Conservation (phyloP, 768 basidiomycete species). For the Rhodotorula diobovata region DNA sequence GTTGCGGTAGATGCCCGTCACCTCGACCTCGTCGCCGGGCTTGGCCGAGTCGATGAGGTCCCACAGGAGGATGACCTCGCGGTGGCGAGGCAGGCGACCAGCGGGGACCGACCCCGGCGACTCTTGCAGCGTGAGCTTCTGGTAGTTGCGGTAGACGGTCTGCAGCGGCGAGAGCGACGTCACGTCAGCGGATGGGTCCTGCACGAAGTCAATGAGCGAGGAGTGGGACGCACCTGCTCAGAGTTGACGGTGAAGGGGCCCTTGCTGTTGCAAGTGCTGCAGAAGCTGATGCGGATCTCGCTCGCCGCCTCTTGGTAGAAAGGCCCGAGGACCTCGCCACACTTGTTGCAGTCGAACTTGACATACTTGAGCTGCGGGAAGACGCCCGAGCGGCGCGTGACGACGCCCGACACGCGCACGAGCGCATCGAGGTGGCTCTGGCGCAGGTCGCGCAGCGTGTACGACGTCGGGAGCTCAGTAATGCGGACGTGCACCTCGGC, state of each 20-base stretch:
- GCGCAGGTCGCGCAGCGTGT: slow-evolving; percentile 87
- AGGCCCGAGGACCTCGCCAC: slow-evolving; percentile 86
- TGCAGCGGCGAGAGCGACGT: slow-evolving; percentile 45
- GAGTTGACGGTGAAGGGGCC: slow-evolving; percentile 96
- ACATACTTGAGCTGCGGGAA: slow-evolving; percentile 99
- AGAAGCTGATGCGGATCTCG: slow-evolving; percentile 91
- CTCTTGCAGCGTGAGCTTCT: slow-evolving; percentile 97
- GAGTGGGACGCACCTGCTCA: slow-evolving; percentile 62
- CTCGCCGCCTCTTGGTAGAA: slow-evolving; percentile 96
- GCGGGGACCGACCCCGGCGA: slow-evolving; percentile 97
- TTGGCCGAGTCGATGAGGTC: slow-evolving; percentile 97
- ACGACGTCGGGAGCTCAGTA: slow-evolving; percentile 81
- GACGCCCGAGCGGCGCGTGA: slow-evolving; percentile 88
- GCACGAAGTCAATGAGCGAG: not conserved
- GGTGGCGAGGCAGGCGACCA: slow-evolving; percentile 90
- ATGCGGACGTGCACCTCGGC: slow-evolving; percentile 97
- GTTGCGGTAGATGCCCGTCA: slow-evolving; percentile 96
- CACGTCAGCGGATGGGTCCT: not conserved
- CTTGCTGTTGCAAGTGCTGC: slow-evolving; percentile 86
- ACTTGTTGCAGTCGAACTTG: slow-evolving; percentile 96
- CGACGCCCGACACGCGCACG: slow-evolving; percentile 90
- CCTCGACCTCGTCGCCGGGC: slow-evolving; percentile 97
- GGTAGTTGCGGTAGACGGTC: slow-evolving; percentile 98
- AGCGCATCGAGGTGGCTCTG: slow-evolving; percentile 89
- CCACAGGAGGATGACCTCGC: slow-evolving; percentile 95